Percentiles rank a stretch among this genome's conserved stretches.
These are phyloP conservation scores for Hypoxylon crocopeplum DNA, from an alignment of 495 filamentous ascomycete species.

Conservation along the genomic window DNA sequence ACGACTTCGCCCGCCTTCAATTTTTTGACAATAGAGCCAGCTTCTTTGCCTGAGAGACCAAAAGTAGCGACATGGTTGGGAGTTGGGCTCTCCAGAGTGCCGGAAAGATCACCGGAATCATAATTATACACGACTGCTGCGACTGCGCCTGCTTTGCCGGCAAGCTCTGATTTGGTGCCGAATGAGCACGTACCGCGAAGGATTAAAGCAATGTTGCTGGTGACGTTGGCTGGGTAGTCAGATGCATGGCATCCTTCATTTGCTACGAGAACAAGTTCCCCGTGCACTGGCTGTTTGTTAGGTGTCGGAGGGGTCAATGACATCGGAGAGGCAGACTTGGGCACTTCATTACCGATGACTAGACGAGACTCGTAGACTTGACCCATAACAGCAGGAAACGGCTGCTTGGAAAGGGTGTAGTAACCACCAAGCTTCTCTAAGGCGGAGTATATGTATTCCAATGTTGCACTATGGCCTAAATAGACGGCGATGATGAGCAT, in stretches of 20 bases:
- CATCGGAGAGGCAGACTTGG: slow-evolving; percentile 62
- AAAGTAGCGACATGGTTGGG: slow-evolving; percentile 64
- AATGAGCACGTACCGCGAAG: slow-evolving; percentile 65
- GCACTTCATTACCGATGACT: slow-evolving; percentile 58
- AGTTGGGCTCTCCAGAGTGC: slow-evolving; percentile 61
- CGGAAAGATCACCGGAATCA: slow-evolving; percentile 53
- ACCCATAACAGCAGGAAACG: slow-evolving; percentile 64
- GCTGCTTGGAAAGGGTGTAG: slow-evolving; percentile 64
- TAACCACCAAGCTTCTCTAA: slow-evolving; percentile 59
- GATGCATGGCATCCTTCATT: slow-evolving; percentile 57
- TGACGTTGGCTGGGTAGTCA: slow-evolving; percentile 53
- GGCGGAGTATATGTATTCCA: slow-evolving; percentile 65
- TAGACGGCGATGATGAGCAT: slow-evolving; percentile 18
- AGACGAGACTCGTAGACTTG: slow-evolving; percentile 64
- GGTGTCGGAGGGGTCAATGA: slow-evolving; percentile 65
- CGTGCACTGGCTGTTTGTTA: slow-evolving; percentile 60
- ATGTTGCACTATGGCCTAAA: slow-evolving; percentile 62
- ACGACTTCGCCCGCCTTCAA: slow-evolving; percentile 55
- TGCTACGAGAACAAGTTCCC: slow-evolving; percentile 49
- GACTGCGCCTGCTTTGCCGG: slow-evolving; percentile 64
- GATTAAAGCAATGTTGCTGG: slow-evolving; percentile 63
- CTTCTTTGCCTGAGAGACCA: slow-evolving; percentile 59
- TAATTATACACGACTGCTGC: slow-evolving; percentile 69
- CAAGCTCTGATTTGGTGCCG: slow-evolving; percentile 62
- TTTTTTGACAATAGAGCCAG: slow-evolving; percentile 53